Conservation (phyloP, 1,284 basidiomycete genomes). For the Apiotrichum veenhuisii region DNA sequence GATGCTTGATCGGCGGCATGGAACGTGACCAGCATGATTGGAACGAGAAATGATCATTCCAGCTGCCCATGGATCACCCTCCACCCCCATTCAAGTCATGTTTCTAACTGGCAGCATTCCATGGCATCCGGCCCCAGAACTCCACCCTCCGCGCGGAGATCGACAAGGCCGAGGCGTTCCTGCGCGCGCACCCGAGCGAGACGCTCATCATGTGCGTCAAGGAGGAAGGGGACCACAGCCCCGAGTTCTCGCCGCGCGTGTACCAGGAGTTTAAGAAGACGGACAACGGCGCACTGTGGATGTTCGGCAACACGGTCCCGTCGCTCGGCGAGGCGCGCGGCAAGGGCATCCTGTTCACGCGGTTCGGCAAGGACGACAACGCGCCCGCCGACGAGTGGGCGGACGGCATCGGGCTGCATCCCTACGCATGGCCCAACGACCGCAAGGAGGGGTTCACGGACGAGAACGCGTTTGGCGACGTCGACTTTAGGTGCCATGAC, state of each 20-base stretch:
- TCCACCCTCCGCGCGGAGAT: conserved; percentile 60
- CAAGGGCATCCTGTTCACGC: conserved; percentile 72
- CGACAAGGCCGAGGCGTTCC: conserved; percentile 59
- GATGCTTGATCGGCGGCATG: too few relatives aligned
- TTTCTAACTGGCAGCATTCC: conserved; percentile 57
- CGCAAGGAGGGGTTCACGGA: conserved; percentile 66
- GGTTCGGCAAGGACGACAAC: conserved; percentile 68
- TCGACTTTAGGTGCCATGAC: conserved; percentile 63
- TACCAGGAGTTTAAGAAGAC: conserved; percentile 58
- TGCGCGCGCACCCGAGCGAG: conserved; percentile 62
- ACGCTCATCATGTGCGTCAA: conserved; percentile 79
- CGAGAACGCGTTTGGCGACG: conserved; percentile 46
- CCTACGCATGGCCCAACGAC: conserved; percentile 75
- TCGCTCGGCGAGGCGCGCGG: conserved; percentile 74
- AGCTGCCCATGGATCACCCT: background rate
- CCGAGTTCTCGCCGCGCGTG: conserved; percentile 62
- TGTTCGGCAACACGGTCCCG: conserved; percentile 70
- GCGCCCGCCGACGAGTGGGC: conserved; percentile 25
- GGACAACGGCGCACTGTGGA: conserved; percentile 68
- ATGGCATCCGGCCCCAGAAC: conserved; percentile 68
- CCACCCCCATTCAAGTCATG: background rate
- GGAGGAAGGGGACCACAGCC: conserved; percentile 59
- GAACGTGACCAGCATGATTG: too few relatives aligned
- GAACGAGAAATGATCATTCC: too few relatives aligned
- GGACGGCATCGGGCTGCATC: conserved; percentile 68